phyloP scores from a whole-genome alignment of 1,284 basidiomycete species.

The Rhodotorula sp. region DNA sequence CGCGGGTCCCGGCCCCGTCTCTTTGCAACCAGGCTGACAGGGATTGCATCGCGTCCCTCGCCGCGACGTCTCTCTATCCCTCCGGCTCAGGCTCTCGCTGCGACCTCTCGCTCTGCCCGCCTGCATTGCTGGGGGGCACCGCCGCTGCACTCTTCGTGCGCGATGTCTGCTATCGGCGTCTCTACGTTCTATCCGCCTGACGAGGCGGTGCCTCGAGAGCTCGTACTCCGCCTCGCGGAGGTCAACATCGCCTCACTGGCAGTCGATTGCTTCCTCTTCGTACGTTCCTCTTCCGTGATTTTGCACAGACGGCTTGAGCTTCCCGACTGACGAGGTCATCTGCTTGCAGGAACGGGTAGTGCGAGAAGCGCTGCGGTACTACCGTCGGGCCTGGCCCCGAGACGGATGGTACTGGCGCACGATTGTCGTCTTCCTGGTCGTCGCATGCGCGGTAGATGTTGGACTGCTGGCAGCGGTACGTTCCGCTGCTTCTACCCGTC shows the following conservation, averaged over 20 bases:
- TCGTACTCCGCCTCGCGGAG: background rate
- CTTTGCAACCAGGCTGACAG: too few species aligned
- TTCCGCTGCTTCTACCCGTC: background rate
- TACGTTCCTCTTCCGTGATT: background rate
- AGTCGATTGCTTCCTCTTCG: background rate
- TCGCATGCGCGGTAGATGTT: background rate
- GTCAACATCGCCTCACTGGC: constrained; percentile 3
- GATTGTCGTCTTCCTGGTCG: background rate
- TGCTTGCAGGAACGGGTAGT: background rate
- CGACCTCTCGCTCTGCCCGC: too few species aligned
- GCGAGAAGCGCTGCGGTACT: background rate
- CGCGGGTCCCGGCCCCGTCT: too few species aligned
- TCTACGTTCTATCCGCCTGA: background rate
- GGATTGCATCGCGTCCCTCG: too few species aligned
- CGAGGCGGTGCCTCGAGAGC: background rate
- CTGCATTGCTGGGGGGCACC: too few species aligned
- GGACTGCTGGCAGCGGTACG: background rate
- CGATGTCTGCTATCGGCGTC: background rate
- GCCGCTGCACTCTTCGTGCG: background rate
- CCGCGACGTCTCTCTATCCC: too few species aligned
- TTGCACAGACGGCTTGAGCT: too few species aligned
- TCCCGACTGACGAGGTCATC: too few species aligned
- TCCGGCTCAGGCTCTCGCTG: too few species aligned
- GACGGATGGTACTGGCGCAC: background rate
- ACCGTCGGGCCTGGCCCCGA: background rate